These are phyloP conservation scores for Teunomyces pallodes DNA, from an alignment of 805 yeast species.

Conservation along the genomic window DNA sequence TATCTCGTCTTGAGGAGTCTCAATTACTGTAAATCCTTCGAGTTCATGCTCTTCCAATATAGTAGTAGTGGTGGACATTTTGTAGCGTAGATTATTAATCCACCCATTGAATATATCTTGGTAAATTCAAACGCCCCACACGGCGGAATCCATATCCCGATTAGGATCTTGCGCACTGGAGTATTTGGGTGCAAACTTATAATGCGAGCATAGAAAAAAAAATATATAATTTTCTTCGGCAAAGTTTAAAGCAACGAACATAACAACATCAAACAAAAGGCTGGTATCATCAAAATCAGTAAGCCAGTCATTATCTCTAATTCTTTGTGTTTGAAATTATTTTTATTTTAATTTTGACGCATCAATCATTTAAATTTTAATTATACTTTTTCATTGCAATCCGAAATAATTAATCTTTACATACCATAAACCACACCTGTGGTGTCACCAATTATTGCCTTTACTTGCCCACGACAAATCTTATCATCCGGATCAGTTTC, in stretches of 20 bases:
- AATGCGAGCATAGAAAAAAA: no score
- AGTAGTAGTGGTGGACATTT: background rate
- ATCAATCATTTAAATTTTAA: background rate
- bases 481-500: slow-evolving; percentile 36
- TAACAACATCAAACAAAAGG: no score
- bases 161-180: background rate
- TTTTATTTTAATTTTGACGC: background rate
- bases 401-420: background rate
- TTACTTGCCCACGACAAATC: slow-evolving; percentile 33
- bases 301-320: no score
- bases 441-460: slow-evolving; percentile 53
- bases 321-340: background rate
- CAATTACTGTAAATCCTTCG: background rate
- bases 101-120: background rate
- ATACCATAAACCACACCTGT: slow-evolving; percentile 47
- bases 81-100: background rate
- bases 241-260: no score
- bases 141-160: background rate
- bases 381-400: background rate
- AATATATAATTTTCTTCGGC: no score
- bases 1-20: background rate
- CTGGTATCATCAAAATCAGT: no score
- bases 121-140: background rate
- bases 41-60: background rate
- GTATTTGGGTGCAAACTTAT: background rate